phyloP scores from a whole-genome alignment of 495 filamentous ascomycete genomes.

The Parathielavia appendiculata region DNA sequence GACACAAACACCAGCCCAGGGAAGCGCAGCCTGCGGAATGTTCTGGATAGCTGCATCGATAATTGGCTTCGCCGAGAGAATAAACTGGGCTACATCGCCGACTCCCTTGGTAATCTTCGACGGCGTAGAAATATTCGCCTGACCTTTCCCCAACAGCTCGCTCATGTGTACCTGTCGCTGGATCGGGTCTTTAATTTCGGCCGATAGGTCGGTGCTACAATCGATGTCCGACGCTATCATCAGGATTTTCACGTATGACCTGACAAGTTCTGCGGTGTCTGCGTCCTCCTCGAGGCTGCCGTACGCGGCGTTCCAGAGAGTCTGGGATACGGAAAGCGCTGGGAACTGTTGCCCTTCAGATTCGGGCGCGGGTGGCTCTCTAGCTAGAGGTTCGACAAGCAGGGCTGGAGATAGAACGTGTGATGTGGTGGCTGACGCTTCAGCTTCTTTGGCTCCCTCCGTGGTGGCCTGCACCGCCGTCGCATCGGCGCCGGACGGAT shows the following conservation, averaged over 20 bases:
- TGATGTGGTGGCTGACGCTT: slow-evolving; percentile 9
- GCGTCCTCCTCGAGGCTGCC: slow-evolving; percentile 18
- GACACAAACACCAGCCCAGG: slow-evolving; percentile 26
- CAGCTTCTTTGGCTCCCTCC: slow-evolving; percentile 2
- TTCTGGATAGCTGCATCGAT: slow-evolving; percentile 18
- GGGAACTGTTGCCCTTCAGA: slow-evolving; percentile 11
- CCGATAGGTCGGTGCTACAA: slow-evolving; percentile 7
- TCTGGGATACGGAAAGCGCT: slow-evolving; percentile 14
- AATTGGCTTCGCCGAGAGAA: slow-evolving; percentile 23
- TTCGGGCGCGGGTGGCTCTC: slow-evolving; percentile 3
- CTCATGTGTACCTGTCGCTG: slow-evolving; percentile 10
- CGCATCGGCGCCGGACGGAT: slow-evolving; percentile 2
- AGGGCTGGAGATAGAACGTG: slow-evolving; percentile 2
- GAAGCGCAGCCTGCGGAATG: slow-evolving; percentile 22
- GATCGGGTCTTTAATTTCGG: slow-evolving; percentile 12
- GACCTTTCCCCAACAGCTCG: slow-evolving; percentile 18
- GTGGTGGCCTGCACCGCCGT: slow-evolving; percentile 6
- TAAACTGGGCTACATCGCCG: slow-evolving; percentile 18
- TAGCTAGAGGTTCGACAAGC: slow-evolving; percentile 3
- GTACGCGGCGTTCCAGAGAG: slow-evolving; percentile 26
- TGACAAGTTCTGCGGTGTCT: slow-evolving; percentile 20
- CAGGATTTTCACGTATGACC: slow-evolving; percentile 22
- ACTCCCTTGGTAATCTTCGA: slow-evolving; percentile 20
- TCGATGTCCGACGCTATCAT: slow-evolving; percentile 3
- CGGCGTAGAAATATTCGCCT: slow-evolving; percentile 19